A percentile compares a stretch with the other conserved stretches of the same genome.
Conservation (phyloP, 1,284 basidiomycete genomes). For the Puccinia hordei region DNA sequence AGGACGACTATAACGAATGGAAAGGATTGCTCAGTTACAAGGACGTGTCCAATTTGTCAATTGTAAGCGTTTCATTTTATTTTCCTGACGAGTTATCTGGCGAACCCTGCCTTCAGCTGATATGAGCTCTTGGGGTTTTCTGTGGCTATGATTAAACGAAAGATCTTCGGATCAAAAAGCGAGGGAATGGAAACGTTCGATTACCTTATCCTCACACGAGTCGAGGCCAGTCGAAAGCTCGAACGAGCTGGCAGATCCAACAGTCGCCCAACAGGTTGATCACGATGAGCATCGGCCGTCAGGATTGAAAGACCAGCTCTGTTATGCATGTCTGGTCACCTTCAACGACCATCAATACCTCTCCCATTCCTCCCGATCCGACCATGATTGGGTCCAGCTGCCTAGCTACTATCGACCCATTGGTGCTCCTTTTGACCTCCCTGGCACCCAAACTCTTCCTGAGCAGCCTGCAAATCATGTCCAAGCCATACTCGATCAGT, state of each 20-base stretch:
- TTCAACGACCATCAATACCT: conserved; percentile 23
- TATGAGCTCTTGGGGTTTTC: neutral
- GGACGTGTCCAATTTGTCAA: conserved; percentile 31
- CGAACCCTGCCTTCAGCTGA: neutral
- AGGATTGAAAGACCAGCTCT: conserved; percentile 10
- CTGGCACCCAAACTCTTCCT: neutral
- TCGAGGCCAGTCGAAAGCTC: neutral
- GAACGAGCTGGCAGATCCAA: neutral
- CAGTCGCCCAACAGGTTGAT: neutral
- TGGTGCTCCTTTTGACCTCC: neutral
- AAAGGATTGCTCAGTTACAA: neutral
- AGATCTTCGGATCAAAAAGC: conserved; percentile 41
- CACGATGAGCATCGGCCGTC: neutral
- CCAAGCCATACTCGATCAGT: neutral
- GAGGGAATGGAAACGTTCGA: conserved; percentile 35
- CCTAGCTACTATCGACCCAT: neutral
- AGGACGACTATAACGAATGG: neutral
- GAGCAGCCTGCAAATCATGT: neutral
- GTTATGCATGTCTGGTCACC: conserved; percentile 39
- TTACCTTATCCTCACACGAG: conserved; percentile 32
- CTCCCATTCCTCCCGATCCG: neutral
- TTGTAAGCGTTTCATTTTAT: too few relatives aligned
- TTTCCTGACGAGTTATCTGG: conserved; percentile 1
- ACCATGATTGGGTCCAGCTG: conserved; percentile 16
- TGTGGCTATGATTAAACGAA: neutral